These are phyloP conservation scores for Seminavis robusta DNA, from an alignment of 108 stramenopile genomes.

Conservation along the genomic window DNA sequence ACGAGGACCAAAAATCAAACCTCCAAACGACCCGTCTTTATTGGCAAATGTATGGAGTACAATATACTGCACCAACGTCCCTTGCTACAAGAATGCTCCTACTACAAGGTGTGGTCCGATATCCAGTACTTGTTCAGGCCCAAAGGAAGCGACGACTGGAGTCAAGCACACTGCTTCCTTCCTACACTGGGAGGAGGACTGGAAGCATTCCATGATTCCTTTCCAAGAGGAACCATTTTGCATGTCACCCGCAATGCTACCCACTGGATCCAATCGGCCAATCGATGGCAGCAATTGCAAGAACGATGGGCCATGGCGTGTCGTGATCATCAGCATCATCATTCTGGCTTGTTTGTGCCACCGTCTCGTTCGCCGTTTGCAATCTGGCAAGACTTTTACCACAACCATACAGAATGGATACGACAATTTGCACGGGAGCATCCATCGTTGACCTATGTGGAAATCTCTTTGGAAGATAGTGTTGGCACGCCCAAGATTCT, in stretches of 20 bases:
- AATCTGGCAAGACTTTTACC: conserved; percentile 11
- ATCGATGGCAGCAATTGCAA: not conserved
- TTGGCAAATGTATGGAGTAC: not conserved
- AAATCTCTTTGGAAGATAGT: conserved; percentile 7
- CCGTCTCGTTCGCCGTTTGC: too few relatives aligned
- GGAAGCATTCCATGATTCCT: not conserved
- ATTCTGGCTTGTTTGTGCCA: too few relatives aligned
- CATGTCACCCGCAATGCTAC: not conserved
- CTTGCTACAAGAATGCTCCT: not conserved
- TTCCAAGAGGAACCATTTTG: not conserved
- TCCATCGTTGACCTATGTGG: conserved; percentile 17
- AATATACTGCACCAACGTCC: not conserved
- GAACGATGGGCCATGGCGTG: not conserved
- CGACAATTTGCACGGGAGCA: conserved; percentile 7
- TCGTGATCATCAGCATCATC: not conserved
- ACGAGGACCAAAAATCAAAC: not conserved
- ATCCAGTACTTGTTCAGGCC: not conserved
- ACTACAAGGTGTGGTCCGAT: not conserved
- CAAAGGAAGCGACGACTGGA: too few relatives aligned
- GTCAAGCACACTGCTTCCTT: not conserved
- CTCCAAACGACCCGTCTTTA: not conserved
- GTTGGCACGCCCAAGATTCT: not conserved
- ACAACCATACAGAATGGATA: conserved; percentile 7
- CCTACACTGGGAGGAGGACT: not conserved
- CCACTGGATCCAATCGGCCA: not conserved